A percentile compares a stretch with the other conserved stretches of the same genome.
Evolutionary conservation across 148 eudicot genomes (phyloP).

Genomic region (Pouteria glomerata): DNA sequence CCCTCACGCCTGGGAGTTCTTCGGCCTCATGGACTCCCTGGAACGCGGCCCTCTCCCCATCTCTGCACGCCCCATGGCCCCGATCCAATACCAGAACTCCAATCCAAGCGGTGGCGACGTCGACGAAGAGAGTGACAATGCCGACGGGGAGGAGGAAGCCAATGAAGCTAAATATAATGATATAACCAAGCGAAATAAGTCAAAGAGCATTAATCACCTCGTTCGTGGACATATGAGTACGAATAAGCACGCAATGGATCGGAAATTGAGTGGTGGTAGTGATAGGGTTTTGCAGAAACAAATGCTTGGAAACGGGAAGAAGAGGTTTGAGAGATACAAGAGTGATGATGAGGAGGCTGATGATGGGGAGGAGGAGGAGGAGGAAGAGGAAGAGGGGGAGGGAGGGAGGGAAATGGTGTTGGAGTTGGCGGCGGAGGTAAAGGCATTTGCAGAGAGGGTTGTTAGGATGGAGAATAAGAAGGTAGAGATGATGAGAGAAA

Average conservation of each 20-base stretch:
- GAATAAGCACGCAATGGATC: background rate
- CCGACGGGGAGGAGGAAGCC: constrained; percentile 17
- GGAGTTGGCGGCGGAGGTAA: constrained; percentile 54
- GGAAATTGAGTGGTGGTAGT: constrained; percentile 9
- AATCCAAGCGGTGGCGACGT: background rate
- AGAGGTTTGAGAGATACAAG: constrained; percentile 12
- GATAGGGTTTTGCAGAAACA: constrained; percentile 20
- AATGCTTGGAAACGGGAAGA: constrained; percentile 19
- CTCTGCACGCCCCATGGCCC: constrained; percentile 33
- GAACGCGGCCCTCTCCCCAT: constrained; percentile 70
- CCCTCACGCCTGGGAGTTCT: constrained; percentile 58
- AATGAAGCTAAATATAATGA: background rate
- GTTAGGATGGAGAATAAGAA: constrained; percentile 65
- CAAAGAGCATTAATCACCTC: constrained; percentile 26
- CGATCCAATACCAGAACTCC: constrained; percentile 11
- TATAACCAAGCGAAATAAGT: constrained; percentile 14
- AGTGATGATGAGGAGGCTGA: constrained; percentile 11
- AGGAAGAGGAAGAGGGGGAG: constrained; percentile 9
- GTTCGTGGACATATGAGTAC: constrained; percentile 4
- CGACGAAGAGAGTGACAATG: constrained; percentile 2
- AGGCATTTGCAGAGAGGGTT: constrained; percentile 52
- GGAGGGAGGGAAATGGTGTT: constrained; percentile 13
- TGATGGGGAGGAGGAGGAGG: constrained; percentile 23
- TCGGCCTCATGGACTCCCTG: constrained; percentile 54
- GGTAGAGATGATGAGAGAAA: constrained; percentile 70